Base-by-base conservation (phyloP, 768 basidiomycete genomes). In the Boletus pseudo-olivaceus region DNA sequence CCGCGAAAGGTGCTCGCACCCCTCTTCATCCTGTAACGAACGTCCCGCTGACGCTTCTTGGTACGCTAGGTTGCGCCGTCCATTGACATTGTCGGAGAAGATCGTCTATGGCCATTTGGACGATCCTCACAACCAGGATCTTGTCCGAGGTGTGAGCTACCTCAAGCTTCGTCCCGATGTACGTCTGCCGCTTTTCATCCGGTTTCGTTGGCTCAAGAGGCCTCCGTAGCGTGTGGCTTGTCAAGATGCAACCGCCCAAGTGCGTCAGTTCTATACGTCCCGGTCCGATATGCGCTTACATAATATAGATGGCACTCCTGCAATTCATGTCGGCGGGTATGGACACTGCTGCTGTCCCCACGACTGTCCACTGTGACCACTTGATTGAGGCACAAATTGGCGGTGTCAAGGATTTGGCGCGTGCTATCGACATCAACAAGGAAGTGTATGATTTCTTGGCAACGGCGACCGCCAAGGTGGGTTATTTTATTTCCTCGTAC, bases 281-380 rank as follows among this genome's bases (percentile, higher is more conserved):
- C 56, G 27, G 34, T 52, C 33, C 33, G 40, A 47, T 47, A 17
- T n/a, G 32, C 17, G 45, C 62, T 71, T 60, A 73, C 65, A 66
- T 73, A 60, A 69, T 53, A 0, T 72, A 98, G 92, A 99, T 99
- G 97, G 97, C 97, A 19, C 83, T 99, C 53, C 82, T 99, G 61
- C 97, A 99, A 81, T 99, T 99, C 84, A 99, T 99, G 97, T 98
- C 97, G 48, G 94, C 97, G 17, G 96, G 96, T 59, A 94, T 99
- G 83, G 92, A 92, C 70, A 96, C 93, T 43, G 93, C 92, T 38
- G 96, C 96, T 43, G 95, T 98, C 59, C 96, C 96, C 33, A 96
- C 96, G 61, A 96, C 97, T 59, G 97, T 99, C 42, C 96, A 99
- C 80, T 98, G 95, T 70, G 96, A 99, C 77, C 96, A 99, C 76